Evolutionary conservation across 2,329 filamentous ascomycete species (phyloP).

Genomic region (Alternaria consortialis): DNA sequence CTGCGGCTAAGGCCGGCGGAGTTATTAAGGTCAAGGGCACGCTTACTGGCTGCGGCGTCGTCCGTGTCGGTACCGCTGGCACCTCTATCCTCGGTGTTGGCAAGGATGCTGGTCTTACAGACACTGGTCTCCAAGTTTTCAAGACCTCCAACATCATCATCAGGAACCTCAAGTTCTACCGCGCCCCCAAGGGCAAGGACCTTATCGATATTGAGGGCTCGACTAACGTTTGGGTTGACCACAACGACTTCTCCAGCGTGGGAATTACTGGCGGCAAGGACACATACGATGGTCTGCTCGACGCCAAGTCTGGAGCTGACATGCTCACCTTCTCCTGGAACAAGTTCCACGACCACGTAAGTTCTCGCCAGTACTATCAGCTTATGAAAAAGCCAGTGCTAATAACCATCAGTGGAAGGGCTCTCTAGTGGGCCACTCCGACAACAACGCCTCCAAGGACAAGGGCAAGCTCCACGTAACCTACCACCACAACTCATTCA

Average conservation of each 20-base stretch:
- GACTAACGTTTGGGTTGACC: conserved; percentile 69
- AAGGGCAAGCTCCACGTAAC: conserved; percentile 69
- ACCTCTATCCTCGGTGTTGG: conserved; percentile 53
- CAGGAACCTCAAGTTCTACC: conserved; percentile 69
- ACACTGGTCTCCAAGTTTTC: conserved; percentile 64
- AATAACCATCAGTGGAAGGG: conserved; percentile 60
- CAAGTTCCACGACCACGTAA: conserved; percentile 63
- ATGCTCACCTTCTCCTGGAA: conserved; percentile 65
- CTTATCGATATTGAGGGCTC: conserved; percentile 67
- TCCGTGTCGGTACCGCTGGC: conserved; percentile 34
- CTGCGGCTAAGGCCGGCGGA: conserved; percentile 55
- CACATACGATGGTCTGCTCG: conserved; percentile 57
- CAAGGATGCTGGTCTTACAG: conserved; percentile 52
- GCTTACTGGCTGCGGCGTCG: conserved; percentile 43
- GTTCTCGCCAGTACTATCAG: background rate
- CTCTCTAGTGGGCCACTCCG: conserved; percentile 62
- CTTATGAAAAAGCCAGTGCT: background rate
- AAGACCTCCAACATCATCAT: conserved; percentile 67
- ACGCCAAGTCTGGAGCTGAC: conserved; percentile 70
- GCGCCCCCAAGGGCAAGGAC: conserved; percentile 65
- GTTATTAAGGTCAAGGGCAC: conserved; percentile 47
- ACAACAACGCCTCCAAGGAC: conserved; percentile 55
- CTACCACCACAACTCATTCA: conserved; percentile 73
- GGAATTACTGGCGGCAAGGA: conserved; percentile 44
- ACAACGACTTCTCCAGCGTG: conserved; percentile 70